Evolutionary conservation across 306 rosid species (phyloP).

Genomic region (Ormosia emarginata): DNA sequence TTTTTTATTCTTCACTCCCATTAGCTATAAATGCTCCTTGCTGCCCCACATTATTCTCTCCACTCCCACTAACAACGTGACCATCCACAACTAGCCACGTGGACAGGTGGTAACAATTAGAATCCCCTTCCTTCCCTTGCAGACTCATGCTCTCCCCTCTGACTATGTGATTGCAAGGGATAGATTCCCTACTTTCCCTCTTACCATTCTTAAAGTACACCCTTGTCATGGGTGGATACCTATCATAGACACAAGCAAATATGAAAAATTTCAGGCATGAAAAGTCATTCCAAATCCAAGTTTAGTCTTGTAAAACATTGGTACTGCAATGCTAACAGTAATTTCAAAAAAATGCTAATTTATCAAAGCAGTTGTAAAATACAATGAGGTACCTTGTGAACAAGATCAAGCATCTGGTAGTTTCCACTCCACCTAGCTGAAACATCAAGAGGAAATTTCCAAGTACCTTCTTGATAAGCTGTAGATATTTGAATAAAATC

Average conservation of each 20-base stretch:
- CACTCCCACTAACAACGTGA: too few relatives aligned
- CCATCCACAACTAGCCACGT: too few relatives aligned
- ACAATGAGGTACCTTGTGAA: constrained; percentile 59
- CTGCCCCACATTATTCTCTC: too few relatives aligned
- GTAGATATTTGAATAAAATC: constrained; percentile 69
- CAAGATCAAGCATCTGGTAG: constrained; percentile 94
- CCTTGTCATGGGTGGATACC: too few relatives aligned
- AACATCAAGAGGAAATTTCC: constrained; percentile 93
- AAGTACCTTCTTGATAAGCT: constrained; percentile 80
- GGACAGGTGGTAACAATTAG: too few relatives aligned
- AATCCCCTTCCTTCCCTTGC: too few relatives aligned
- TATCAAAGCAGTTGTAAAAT: constrained; percentile 4
- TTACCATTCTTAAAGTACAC: too few relatives aligned
- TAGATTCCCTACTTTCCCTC: too few relatives aligned
- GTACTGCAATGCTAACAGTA: background rate
- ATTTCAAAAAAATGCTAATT: background rate
- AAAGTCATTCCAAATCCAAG: background rate
- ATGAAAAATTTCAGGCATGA: background rate
- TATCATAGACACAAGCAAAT: background rate
- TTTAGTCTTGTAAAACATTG: background rate
- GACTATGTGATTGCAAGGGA: too few relatives aligned
- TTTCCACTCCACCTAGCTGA: constrained; percentile 91
- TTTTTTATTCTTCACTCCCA: too few relatives aligned
- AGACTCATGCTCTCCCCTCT: too few relatives aligned
- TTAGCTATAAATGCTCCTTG: too few relatives aligned